Evolutionary conservation across 805 yeast genomes (phyloP), one percentile per base, ranked within the genome.

Genomic region (Wilhelminamyces savonicus): DNA sequence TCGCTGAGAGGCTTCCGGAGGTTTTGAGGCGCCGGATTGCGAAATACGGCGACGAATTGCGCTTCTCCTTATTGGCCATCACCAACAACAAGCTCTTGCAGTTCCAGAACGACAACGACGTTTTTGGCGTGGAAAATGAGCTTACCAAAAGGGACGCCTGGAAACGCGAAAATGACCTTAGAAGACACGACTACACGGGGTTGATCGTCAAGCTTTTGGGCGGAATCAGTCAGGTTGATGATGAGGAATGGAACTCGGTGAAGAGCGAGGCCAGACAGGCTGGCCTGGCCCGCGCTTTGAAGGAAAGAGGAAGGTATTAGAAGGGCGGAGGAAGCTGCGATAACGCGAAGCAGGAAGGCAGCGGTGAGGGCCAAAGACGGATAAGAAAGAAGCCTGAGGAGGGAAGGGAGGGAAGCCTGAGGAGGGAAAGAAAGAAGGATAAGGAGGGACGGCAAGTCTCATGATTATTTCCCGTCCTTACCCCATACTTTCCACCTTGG

Each of bases 31-130:
- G 62, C 12, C 56, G 83, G 23, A 68, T 78, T 11, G 38, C 47
- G n/a, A 59, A 62, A 32, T 70, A 67, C 37, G 61, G 62, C 2
- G 54, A 61, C 19, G 82, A 77, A 41, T 57, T 74, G 32, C 61
- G 80, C 24, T 78, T 77, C 45, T 72, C 78, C 4, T 56, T 74
- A 19, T 47, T 76, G 23, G 81, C 73, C 0, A 57, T 78, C 16
- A 62, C 76, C 23, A 59, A 63, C 35, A 75, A 78, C 42, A 64
- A 67, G 43, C 57, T 77, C 32, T 48, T 55, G 24, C 48, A 54
- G 12, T 54, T 50, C 21, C 32, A 48, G 27, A 54, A 48, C 16
- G 39, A 54, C 12, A 73, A 69, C 4, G 78, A 76, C 36, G 43
- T 44, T 12, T 54, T 47, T 2, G 56, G 55, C 7, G 40, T 62